Evolutionary conservation across 139 green algal species (phyloP).

Genomic region (Parachlorella kessleri): DNA sequence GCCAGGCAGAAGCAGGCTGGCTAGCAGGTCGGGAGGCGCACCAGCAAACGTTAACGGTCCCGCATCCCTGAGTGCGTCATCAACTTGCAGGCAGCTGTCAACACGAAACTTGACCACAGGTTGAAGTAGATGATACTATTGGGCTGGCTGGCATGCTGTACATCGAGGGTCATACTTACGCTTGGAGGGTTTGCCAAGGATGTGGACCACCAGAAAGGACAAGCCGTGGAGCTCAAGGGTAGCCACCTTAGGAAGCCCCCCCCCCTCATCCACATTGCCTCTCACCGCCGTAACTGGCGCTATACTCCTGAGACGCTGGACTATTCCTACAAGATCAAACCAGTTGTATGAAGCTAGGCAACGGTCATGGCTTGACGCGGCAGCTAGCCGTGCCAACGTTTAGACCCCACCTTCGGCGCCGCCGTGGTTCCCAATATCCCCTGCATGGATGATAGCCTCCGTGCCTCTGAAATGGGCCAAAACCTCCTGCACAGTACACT

Average conservation of each 20-base stretch:
- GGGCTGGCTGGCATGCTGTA: too few relatives aligned
- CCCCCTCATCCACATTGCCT: conserved; percentile 16
- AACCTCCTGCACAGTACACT: not conserved
- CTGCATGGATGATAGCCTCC: not conserved
- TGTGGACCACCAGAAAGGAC: conserved; percentile 19
- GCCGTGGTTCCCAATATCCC: not conserved
- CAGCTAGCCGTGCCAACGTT: too few relatives aligned
- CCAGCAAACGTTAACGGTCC: too few relatives aligned
- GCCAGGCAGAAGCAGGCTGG: too few relatives aligned
- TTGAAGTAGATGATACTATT: too few relatives aligned
- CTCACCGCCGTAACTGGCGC: conserved; percentile 4
- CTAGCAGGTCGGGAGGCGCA: too few relatives aligned
- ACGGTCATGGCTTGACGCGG: too few relatives aligned
- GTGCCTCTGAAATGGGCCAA: not conserved
- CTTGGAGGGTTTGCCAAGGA: conserved; percentile 1
- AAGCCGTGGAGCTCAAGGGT: conserved; percentile 3
- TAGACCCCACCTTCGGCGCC: not conserved
- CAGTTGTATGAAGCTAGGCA: too few relatives aligned
- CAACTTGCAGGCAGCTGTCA: too few relatives aligned
- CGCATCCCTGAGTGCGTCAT: too few relatives aligned
- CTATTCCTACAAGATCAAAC: not conserved
- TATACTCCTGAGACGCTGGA: not conserved
- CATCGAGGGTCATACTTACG: too few relatives aligned
- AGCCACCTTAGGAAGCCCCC: not conserved
- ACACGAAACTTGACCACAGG: too few relatives aligned